Evolutionary conservation across 495 filamentous ascomycete genomes (phyloP).

Genomic region (Aspergillus campestris): DNA sequence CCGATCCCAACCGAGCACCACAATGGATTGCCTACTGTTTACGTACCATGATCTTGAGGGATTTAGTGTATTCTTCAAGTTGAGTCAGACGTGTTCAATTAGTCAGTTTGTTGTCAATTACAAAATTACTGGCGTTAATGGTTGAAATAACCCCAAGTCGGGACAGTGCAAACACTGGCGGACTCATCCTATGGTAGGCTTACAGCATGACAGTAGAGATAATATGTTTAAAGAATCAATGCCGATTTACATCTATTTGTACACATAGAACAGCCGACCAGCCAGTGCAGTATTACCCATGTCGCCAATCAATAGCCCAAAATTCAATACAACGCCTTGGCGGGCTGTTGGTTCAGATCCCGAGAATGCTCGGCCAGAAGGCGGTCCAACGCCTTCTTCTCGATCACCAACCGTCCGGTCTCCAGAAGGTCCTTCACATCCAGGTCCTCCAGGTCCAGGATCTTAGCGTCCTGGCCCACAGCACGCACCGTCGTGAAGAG

Average conservation of each 20-base stretch:
- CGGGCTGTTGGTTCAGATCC: slow-evolving; percentile 46
- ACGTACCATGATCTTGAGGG: no score
- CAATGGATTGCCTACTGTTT: background rate
- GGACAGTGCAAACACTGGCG: background rate
- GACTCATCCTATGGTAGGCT: no score
- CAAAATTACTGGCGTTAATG: background rate
- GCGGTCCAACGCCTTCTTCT: slow-evolving; percentile 67
- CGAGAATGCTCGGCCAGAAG: slow-evolving; percentile 69
- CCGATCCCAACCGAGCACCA: background rate
- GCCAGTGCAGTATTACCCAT: background rate
- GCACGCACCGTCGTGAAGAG: slow-evolving; percentile 42
- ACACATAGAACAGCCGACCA: slow-evolving; percentile 17
- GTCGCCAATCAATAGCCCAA: slow-evolving; percentile 3
- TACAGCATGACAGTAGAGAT: no score
- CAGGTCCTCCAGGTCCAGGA: slow-evolving; percentile 61
- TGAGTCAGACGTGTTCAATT: no score
- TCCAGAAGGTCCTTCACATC: slow-evolving; percentile 93
- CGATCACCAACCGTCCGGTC: slow-evolving; percentile 75
- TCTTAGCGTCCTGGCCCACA: slow-evolving; percentile 55
- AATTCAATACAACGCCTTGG: slow-evolving; percentile 28
- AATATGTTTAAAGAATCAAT: no score
- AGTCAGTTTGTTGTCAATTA: no score
- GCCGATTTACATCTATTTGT: slow-evolving; percentile 22
- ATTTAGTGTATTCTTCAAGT: no score
- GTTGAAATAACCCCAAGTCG: background rate